Evolutionary conservation across 495 filamentous ascomycete species (phyloP).

Genomic region (Aspergillus biplanus): DNA sequence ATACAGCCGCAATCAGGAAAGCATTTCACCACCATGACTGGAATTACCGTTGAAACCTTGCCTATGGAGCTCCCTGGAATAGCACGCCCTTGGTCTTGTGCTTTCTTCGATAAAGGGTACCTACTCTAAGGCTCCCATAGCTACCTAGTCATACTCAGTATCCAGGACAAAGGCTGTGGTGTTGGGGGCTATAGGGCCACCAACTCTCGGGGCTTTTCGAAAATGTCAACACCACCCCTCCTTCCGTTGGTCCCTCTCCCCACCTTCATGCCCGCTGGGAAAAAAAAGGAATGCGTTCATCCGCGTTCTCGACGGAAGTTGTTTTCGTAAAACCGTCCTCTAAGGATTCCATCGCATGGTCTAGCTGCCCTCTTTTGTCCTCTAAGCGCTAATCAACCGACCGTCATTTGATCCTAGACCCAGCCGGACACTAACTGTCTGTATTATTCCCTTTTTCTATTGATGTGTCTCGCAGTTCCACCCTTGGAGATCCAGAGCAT

Average conservation of each 20-base stretch:
- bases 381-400: conserved; percentile 27
- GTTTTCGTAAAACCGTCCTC: conserved; percentile 12
- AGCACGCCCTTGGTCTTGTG: conserved; percentile 14
- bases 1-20: conserved; percentile 29
- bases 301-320: conserved; percentile 9
- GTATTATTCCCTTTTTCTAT: conserved; percentile 19
- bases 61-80: conserved; percentile 21
- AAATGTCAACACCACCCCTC: neutral
- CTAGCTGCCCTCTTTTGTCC: conserved; percentile 19
- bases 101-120: conserved; percentile 10
- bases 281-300: conserved; percentile 16
- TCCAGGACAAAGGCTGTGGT: conserved; percentile 12
- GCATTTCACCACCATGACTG: neutral
- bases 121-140: conserved; percentile 12
- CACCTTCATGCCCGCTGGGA: conserved; percentile 16
- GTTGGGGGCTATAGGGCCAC: conserved; percentile 17
- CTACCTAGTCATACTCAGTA: conserved; percentile 11
- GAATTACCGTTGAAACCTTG: conserved; percentile 4
- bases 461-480: conserved; percentile 24
- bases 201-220: conserved; percentile 18
- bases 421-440: conserved; percentile 21
- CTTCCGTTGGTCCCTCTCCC: conserved; percentile 1
- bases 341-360: neutral
- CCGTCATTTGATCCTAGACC: conserved; percentile 21
- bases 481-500: conserved; percentile 30